phyloP scores from a whole-genome alignment of 2,329 filamentous ascomycete species.

The Talaromyces sp. region DNA sequence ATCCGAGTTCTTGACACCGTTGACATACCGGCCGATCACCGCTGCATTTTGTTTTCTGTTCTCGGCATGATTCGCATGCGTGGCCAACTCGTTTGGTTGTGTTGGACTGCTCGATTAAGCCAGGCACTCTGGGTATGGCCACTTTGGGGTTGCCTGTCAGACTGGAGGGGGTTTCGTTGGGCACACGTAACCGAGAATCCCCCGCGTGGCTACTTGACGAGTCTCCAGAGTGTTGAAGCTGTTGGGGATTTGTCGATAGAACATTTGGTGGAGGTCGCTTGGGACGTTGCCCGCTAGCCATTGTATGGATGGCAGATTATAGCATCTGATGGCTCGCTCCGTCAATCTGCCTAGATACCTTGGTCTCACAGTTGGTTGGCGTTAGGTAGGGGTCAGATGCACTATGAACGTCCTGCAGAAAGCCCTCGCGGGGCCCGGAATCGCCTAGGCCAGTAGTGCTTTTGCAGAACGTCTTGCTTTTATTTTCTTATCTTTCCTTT shows the following conservation, averaged over 20 bases:
- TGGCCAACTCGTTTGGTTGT: slow-evolving; percentile 25
- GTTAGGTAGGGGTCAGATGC: neutral
- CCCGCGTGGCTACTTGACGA: slow-evolving; percentile 2
- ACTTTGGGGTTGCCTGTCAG: slow-evolving; percentile 7
- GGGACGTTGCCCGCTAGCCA: slow-evolving; percentile 8
- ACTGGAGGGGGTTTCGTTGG: slow-evolving; percentile 1
- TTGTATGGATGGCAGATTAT: neutral
- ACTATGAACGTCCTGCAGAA: neutral
- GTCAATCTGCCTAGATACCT: slow-evolving; percentile 1
- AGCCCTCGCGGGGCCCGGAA: slow-evolving; percentile 5
- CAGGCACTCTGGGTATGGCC: slow-evolving; percentile 8
- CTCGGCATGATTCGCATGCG: slow-evolving; percentile 41
- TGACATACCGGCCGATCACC: slow-evolving; percentile 38
- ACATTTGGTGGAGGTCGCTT: slow-evolving; percentile 5
- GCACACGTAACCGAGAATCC: slow-evolving; percentile 5
- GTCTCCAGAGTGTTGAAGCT: neutral
- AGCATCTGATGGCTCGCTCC: neutral
- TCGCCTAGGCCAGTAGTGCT: neutral
- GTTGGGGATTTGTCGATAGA: neutral
- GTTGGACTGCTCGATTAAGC: slow-evolving; percentile 4
- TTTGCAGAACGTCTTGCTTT: neutral
- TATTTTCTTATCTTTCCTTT: slow-evolving; percentile 1
- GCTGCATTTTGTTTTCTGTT: slow-evolving; percentile 42
- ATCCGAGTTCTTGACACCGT: slow-evolving; percentile 36
- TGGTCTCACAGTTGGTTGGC: slow-evolving; percentile 1